A percentile compares a stretch with the other conserved stretches of the same genome.
phyloP scores from a whole-genome alignment of 176 grass and related monocot species.

The sorghum (Sorghum bicolor) region DNA sequence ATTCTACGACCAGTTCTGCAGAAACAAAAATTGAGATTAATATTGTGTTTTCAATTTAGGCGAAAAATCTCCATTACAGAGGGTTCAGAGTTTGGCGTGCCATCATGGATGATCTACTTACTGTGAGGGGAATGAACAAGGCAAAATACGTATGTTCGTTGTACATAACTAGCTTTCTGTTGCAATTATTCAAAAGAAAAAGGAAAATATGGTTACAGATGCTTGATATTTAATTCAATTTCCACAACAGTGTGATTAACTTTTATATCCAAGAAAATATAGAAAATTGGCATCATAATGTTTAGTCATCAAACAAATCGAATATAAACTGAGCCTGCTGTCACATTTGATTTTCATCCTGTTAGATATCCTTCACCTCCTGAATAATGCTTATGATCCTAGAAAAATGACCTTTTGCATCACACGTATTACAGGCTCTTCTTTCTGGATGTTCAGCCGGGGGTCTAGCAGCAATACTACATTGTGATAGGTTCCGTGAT shows the following conservation, averaged over 20 bases:
- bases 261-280: neutral
- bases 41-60: slow-evolving; percentile 35
- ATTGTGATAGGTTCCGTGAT: slow-evolving; percentile 70
- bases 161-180: neutral
- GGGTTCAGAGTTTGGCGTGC: slow-evolving; percentile 71
- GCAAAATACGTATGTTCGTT: slow-evolving; percentile 54
- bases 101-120: slow-evolving; percentile 77
- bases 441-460: slow-evolving; percentile 95
- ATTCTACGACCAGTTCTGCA: neutral
- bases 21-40: slow-evolving; percentile 8
- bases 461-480: slow-evolving; percentile 76
- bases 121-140: slow-evolving; percentile 60
- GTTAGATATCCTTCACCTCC: neutral
- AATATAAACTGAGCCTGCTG: neutral
- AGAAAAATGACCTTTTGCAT: neutral
- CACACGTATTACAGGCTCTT: slow-evolving; percentile 54
- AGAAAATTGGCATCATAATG: neutral
- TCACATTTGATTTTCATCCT: neutral
- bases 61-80: slow-evolving; percentile 64
- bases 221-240: neutral
- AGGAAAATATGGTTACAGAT: neutral
- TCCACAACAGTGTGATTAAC: neutral
- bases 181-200: neutral
- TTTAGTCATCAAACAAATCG: neutral
- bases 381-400: neutral